These are phyloP conservation scores for Microdochium paspali DNA, from an alignment of 2,329 filamentous ascomycete genomes.

Conservation along the genomic window DNA sequence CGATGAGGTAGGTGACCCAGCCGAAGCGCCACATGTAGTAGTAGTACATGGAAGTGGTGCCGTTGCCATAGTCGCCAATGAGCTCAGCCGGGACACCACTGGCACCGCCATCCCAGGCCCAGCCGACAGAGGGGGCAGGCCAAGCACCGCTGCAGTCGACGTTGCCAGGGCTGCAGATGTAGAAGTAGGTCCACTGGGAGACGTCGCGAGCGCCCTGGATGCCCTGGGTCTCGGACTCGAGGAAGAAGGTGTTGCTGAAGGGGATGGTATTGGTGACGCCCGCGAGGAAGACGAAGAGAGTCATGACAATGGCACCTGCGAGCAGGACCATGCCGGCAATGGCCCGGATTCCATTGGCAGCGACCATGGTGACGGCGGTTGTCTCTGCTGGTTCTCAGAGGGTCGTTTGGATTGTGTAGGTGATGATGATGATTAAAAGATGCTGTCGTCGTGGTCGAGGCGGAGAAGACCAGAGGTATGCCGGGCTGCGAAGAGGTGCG, in stretches of 20 bases:
- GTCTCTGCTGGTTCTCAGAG: background rate
- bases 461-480: background rate
- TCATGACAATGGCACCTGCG: slow-evolving; percentile 39
- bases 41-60: slow-evolving; percentile 51
- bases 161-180: slow-evolving; percentile 60
- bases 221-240: slow-evolving; percentile 65
- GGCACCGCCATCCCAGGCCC: slow-evolving; percentile 50
- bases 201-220: slow-evolving; percentile 58
- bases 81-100: slow-evolving; percentile 31
- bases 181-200: slow-evolving; percentile 88
- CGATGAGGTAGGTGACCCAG: slow-evolving; percentile 84
- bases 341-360: slow-evolving; percentile 32
- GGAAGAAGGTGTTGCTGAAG: slow-evolving; percentile 74
- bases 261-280: slow-evolving; percentile 39
- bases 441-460: background rate
- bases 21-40: slow-evolving; percentile 86
- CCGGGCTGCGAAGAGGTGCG: background rate
- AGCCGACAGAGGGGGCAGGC: slow-evolving; percentile 61
- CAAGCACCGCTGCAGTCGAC: slow-evolving; percentile 54
- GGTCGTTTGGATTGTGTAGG: background rate
- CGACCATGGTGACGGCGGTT: slow-evolving; percentile 3
- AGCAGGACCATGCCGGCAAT: slow-evolving; percentile 37
- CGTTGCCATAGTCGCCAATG: slow-evolving; percentile 41
- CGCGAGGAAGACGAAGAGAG: slow-evolving; percentile 51
- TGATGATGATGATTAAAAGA: background rate